These are phyloP conservation scores for Colletotrichum tropicicola DNA, from an alignment of 2,329 filamentous ascomycete genomes.

Conservation along the genomic window DNA sequence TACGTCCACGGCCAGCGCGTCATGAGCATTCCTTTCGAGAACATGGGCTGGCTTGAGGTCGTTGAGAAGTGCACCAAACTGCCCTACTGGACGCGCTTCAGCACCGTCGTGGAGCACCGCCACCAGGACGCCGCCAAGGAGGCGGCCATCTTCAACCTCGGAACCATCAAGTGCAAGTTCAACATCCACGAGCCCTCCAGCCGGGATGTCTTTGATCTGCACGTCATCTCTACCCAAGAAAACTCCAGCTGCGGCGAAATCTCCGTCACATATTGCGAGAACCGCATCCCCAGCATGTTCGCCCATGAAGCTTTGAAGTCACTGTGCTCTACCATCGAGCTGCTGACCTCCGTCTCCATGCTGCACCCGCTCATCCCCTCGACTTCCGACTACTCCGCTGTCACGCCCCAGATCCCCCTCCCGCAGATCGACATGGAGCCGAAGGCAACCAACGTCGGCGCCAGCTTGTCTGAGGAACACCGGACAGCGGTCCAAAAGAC, in stretches of 20 bases:
- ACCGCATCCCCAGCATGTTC: conserved; percentile 50
- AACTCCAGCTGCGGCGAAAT: conserved; percentile 48
- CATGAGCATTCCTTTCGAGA: conserved; percentile 57
- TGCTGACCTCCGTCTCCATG: conserved; percentile 56
- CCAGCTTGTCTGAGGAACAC: conserved; percentile 48
- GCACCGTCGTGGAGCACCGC: conserved; percentile 63
- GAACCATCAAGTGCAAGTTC: conserved; percentile 54
- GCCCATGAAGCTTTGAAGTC: conserved; percentile 55
- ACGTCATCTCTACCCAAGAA: conserved; percentile 51
- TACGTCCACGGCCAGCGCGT: conserved; percentile 59
- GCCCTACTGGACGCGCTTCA: conserved; percentile 62
- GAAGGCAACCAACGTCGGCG: conserved; percentile 34
- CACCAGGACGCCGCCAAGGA: conserved; percentile 50
- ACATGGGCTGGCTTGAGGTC: conserved; percentile 60
- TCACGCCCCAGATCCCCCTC: conserved; percentile 53
- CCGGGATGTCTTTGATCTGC: conserved; percentile 54
- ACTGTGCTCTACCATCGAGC: conserved; percentile 54
- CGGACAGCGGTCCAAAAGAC: conserved; percentile 49
- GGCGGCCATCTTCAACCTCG: conserved; percentile 52
- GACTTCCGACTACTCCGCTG: conserved; percentile 48
- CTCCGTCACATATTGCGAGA: conserved; percentile 55
- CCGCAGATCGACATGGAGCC: conserved; percentile 36
- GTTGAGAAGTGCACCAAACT: conserved; percentile 63
- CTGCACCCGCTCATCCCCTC: conserved; percentile 55
- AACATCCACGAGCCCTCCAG: conserved; percentile 48